A percentile compares a stretch with the other conserved stretches of the same genome.
Conservation (phyloP, 257 asterid genomes). For the Ilex asprella region DNA sequence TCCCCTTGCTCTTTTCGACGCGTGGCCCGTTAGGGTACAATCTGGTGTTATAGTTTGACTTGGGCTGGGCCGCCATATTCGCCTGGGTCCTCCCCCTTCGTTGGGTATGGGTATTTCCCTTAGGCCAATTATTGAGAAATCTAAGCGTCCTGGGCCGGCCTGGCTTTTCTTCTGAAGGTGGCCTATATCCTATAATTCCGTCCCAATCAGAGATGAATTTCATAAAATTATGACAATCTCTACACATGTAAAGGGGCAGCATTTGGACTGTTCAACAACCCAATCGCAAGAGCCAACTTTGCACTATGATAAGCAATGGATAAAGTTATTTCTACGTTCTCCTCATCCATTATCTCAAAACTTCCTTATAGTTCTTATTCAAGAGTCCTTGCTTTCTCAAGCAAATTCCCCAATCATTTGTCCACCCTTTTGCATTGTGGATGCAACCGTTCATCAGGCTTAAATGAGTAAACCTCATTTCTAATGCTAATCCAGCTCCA, state of each 20-base stretch:
- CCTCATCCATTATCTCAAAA: constrained; percentile 26
- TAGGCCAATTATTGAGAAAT: no score
- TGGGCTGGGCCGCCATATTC: no score
- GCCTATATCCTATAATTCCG: no score
- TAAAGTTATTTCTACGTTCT: constrained; percentile 20
- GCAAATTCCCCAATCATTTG: constrained; percentile 36
- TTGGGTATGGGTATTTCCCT: no score
- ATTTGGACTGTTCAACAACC: constrained; percentile 43
- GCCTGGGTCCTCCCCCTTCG: no score
- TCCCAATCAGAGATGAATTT: no score
- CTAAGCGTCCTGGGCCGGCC: no score
- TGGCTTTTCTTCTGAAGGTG: no score
- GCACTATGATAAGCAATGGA: constrained; percentile 62
- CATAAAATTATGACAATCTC: constrained; percentile 75
- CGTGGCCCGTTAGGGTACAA: no score
- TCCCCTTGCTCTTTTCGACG: no score
- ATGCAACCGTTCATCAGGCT: constrained; percentile 24
- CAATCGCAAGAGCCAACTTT: constrained; percentile 75
- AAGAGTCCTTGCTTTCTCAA: constrained; percentile 30
- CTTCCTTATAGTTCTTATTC: constrained; percentile 40
- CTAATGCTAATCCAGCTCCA: constrained; percentile 90
- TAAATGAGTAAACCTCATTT: constrained; percentile 67
- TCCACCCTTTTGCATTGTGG: constrained; percentile 26
- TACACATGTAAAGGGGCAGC: constrained; percentile 57
- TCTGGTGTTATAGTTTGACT: no score